Conservation (phyloP, 257 asterid genomes). For the Ilex aquifolium region DNA sequence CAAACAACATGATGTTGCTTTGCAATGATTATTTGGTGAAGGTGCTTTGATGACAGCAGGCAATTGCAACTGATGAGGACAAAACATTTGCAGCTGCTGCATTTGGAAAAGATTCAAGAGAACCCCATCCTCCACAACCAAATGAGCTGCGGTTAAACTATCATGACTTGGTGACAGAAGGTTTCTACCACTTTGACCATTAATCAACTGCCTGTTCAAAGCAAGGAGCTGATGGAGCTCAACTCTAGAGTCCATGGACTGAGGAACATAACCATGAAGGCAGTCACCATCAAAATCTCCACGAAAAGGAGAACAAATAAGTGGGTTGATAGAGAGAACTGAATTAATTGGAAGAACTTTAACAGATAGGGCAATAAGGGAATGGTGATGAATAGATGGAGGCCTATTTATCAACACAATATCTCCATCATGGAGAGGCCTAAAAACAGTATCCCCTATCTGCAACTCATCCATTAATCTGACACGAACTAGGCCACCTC, state of each 20-base stretch:
- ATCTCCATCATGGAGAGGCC: constrained; percentile 89
- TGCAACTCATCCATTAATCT: constrained; percentile 54
- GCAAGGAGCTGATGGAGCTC: constrained; percentile 85
- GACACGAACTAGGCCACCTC: constrained; percentile 38
- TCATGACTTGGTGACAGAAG: constrained; percentile 81
- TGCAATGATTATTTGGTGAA: constrained; percentile 8
- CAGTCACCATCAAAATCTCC: constrained; percentile 99
- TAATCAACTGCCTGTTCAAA: constrained; percentile 49
- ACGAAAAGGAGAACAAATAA: constrained; percentile 75
- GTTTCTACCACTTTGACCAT: constrained; percentile 79
- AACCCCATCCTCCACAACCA: constrained; percentile 64
- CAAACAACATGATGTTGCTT: constrained; percentile 12
- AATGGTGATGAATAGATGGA: constrained; percentile 95
- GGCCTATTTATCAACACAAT: constrained; percentile 77
- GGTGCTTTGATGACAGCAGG: constrained; percentile 49
- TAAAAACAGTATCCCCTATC: constrained; percentile 57
- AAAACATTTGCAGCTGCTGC: constrained; percentile 91
- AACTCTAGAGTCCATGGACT: constrained; percentile 59
- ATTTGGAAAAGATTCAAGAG: constrained; percentile 48
- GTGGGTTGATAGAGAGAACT: constrained; percentile 75
- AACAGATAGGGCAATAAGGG: constrained; percentile 74
- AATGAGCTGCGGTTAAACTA: constrained; percentile 82
- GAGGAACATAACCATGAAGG: constrained; percentile 92
- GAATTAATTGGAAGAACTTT: constrained; percentile 57
- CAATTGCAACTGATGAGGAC: constrained; percentile 29